Base-by-base conservation (phyloP, 2,329 filamentous ascomycete species). In the Phyllosticta capitalensis region DNA sequence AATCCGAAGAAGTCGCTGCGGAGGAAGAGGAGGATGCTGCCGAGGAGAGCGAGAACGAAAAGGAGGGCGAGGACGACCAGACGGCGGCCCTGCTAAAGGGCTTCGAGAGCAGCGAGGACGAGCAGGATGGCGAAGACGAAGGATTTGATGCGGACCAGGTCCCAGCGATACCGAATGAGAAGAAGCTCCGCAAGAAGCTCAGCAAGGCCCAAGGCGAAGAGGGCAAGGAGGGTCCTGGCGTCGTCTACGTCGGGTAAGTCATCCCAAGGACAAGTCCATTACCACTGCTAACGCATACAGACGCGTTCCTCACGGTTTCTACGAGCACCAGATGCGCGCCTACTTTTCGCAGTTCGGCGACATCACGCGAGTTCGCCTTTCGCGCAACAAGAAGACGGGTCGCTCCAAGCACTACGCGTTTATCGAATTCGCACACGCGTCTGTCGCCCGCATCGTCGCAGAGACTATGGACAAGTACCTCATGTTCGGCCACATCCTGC, bases 401-500 rank as follows among this genome's bases (percentile, higher is more conserved):
- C 84, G 85, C 61, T 91, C 88, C 72, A 95, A 94, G 79, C 94
- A 97, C 79, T 95, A 88, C 70, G 94, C 90, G 30, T 99, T 96
- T 74, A 82, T 99, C 69, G 90, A 99, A 75, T 99, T 99, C 69
- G 76, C 76, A 2, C 83, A 82, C 6, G 77, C 80, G 33, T 86
- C 90, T 60, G 89, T 91, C n/a, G 92, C 94, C 48, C 87, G 90
- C 67, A 91, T 97, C 66, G 92, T 95, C 28, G 87, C 90, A 55
- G 89, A 91, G 76, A 96, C 94, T 21, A 99, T 99, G 94, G 85
- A 96, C 79, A 95, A 92, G 76, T 99, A 99, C 75, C 84, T 97
- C 48, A 82, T 99, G 69, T 97, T 96, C 72, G 90, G 90, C 5
- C 92, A 96, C 72, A 88, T 97, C 63, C 80, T 99, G 66, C 92